Evolutionary conservation across 768 basidiomycete genomes (phyloP), one percentile per base, ranked within the genome.

Genomic region (Omphalotus guepiniiformis): DNA sequence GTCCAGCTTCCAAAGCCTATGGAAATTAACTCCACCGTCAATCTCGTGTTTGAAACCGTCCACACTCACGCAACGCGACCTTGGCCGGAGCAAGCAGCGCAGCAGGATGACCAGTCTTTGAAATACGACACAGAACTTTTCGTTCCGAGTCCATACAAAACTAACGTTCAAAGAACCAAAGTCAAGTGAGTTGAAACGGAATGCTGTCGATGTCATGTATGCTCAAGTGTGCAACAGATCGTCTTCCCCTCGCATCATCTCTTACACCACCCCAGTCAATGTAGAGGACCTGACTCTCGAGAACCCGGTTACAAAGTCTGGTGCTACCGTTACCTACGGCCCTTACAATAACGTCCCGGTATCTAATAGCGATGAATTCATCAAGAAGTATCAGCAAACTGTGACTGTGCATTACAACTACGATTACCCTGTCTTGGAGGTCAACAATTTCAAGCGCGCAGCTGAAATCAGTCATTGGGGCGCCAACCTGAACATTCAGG

Each of bases 381-480:
- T 83, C 38, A 63, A 73, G 48, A 64, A 72, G 36, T 66, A 80
- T 56, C 90, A 94, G 58, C 76, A 84, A 55, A 71, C 71, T 23
- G 62, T 94, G 53, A 67, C 68, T 11, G 71, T 96, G 2, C 93
- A 95, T 61, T 98, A 93, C 68, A 70, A 74, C 54, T 85, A 85
- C 49, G 88, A 85, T n/a, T 73, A 83, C 50, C 91, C 95, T 0
- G 79, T 96, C 35, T 61, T 93, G 19, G 82, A 91, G 53, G 70
- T 97, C 42, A 74, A 71, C 26, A 82, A 73, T 35, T 76, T 96
- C 26, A 75, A 79, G 50, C 83, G 96, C 40, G 58, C 75, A 0
- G 92, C 85, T 2, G 95, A 99, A 68, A 83, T 99, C 53, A 95
- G 93, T 54, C 95, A 98, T 61, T 98, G 95, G 96, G 94, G 95